Evolutionary conservation across 2,329 filamentous ascomycete species (phyloP).

Genomic region (Pezicula carpinea): DNA sequence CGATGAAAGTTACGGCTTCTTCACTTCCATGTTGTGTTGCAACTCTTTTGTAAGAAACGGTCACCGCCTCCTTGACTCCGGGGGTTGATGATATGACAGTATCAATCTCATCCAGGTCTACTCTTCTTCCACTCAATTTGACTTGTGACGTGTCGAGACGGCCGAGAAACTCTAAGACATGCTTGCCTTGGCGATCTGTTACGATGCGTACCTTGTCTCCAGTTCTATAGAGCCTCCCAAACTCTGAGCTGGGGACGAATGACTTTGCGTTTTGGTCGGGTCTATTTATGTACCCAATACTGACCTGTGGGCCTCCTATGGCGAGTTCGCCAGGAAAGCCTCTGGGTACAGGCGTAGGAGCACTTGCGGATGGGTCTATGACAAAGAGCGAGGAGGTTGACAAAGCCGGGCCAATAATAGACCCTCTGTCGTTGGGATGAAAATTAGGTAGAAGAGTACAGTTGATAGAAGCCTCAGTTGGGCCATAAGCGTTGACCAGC

Average conservation of each 20-base stretch:
- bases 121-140: background rate
- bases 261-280: conserved; percentile 6
- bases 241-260: conserved; percentile 7
- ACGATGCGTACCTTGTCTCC: conserved; percentile 35
- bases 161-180: background rate
- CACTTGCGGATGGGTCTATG: too few species aligned
- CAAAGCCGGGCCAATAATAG: too few species aligned
- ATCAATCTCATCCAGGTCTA: background rate
- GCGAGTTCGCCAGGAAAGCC: conserved; percentile 10
- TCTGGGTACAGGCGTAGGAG: conserved; percentile 2
- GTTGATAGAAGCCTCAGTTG: conserved; percentile 2
- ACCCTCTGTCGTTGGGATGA: too few species aligned
- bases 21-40: conserved; percentile 17
- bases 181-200: background rate
- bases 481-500: conserved; percentile 4
- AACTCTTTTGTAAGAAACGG: conserved; percentile 18
- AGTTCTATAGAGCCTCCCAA: conserved; percentile 44
- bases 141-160: background rate
- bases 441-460: background rate
- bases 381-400: too few species aligned
- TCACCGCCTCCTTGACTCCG: conserved; percentile 21
- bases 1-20: conserved; percentile 24
- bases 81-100: background rate
- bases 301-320: conserved; percentile 10
- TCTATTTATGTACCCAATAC: conserved; percentile 9